These are phyloP conservation scores for Debaryomycetaceae sp. DNA, from an alignment of 1,139 yeast genomes.

Conservation along the genomic window DNA sequence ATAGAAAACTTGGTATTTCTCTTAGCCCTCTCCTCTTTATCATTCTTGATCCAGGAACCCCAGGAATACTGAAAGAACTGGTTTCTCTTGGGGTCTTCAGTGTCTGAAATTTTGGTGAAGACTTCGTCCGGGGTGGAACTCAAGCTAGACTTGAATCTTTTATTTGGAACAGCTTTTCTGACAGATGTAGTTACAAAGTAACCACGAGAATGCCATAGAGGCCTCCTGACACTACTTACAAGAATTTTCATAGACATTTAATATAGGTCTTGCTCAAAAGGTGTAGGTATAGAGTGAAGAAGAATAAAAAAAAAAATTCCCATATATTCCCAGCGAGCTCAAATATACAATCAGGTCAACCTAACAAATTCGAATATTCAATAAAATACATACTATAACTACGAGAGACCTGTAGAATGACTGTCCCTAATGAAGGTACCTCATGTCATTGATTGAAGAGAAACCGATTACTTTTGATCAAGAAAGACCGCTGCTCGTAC, in stretches of 20 bases:
- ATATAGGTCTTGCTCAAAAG: too few species aligned
- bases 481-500: not conserved
- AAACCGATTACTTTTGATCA: too few species aligned
- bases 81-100: conserved; percentile 65
- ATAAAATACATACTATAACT: not conserved
- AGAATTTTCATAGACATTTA: not conserved
- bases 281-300: too few species aligned
- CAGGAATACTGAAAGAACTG: conserved; percentile 84
- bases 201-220: not conserved
- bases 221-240: not conserved
- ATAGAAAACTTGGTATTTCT: conserved; percentile 83
- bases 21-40: conserved; percentile 64
- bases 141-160: conserved; percentile 12
- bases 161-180: not conserved
- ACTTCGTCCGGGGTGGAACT: conserved; percentile 31
- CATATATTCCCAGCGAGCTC: too few species aligned
- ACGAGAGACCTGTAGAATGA: too few species aligned
- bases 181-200: not conserved
- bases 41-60: conserved; percentile 93
- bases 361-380: not conserved
- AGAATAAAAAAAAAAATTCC: too few species aligned
- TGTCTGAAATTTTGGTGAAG: conserved; percentile 54
- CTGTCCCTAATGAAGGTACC: too few species aligned
- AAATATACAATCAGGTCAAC: too few species aligned
- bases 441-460: too few species aligned